Evolutionary conservation across 2,329 filamentous ascomycete species (phyloP).

Genomic region (Zalaria sp.): DNA sequence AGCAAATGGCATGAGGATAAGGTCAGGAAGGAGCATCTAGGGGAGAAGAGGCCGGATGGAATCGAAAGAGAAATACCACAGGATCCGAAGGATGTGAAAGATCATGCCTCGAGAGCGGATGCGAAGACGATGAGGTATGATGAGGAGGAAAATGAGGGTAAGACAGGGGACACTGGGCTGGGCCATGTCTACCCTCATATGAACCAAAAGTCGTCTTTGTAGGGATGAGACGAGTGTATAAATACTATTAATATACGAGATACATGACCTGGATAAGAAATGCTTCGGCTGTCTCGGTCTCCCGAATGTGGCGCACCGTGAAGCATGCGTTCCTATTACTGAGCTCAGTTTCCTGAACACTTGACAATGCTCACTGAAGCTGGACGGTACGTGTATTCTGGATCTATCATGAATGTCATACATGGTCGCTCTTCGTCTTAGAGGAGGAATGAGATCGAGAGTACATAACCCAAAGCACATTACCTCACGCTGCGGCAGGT

Average conservation of each 20-base stretch:
- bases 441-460: too few relatives aligned
- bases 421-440: too few relatives aligned
- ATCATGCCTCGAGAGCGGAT: background rate
- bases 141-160: constrained; percentile 1
- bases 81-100: background rate
- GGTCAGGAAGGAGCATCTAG: constrained; percentile 9
- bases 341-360: too few relatives aligned
- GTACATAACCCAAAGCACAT: background rate
- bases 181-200: constrained; percentile 10
- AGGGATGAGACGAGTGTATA: background rate
- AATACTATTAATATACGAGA: too few relatives aligned
- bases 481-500: constrained; percentile 1
- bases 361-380: too few relatives aligned
- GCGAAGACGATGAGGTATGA: constrained; percentile 5
- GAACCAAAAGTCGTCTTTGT: constrained; percentile 2
- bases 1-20: constrained; percentile 31
- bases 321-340: too few relatives aligned
- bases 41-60: background rate
- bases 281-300: too few relatives aligned
- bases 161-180: constrained; percentile 1
- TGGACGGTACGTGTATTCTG: too few relatives aligned
- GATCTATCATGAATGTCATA: too few relatives aligned
- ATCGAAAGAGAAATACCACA: background rate
- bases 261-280: too few relatives aligned
- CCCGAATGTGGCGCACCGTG: too few relatives aligned